Evolutionary conservation across 78 protist species (phyloP).

Genomic region (Cavenderia fasciculata): DNA sequence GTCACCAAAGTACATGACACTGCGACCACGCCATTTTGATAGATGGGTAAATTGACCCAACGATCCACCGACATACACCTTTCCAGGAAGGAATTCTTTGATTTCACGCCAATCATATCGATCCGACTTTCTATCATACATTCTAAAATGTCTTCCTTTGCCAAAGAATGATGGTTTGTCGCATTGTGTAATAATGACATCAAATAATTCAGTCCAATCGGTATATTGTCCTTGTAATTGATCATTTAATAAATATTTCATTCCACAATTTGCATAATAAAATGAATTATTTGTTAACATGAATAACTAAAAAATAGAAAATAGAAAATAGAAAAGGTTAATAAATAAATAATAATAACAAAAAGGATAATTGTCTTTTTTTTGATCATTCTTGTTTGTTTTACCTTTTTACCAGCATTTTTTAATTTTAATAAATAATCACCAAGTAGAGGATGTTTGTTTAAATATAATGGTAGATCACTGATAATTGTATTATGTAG

Average conservation of each 20-base stretch:
- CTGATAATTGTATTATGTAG: constrained; percentile 35
- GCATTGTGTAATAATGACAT: constrained; percentile 48
- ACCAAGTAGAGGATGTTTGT: constrained; percentile 62
- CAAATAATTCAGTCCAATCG: constrained; percentile 72
- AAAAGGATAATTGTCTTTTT: neutral
- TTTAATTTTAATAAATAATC: constrained; percentile 47
- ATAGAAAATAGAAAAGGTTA: neutral
- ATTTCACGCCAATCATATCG: constrained; percentile 60
- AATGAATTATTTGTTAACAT: constrained; percentile 68
- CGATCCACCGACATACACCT: constrained; percentile 47
- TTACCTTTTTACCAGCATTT: constrained; percentile 46
- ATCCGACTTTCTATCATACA: constrained; percentile 3
- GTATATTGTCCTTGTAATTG: constrained; percentile 1
- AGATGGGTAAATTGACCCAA: neutral
- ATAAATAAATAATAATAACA: neutral
- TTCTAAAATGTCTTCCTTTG: constrained; percentile 55
- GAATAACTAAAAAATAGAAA: constrained; percentile 16
- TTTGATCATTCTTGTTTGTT: no score
- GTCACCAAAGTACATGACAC: constrained; percentile 68
- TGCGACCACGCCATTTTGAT: neutral
- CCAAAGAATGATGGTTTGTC: constrained; percentile 69
- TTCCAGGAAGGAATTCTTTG: constrained; percentile 20
- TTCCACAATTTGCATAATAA: constrained; percentile 46
- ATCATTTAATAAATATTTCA: constrained; percentile 61
- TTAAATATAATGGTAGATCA: constrained; percentile 63